Conservation (phyloP, 805 yeast genomes). For the Hanseniaspora lachancei region DNA sequence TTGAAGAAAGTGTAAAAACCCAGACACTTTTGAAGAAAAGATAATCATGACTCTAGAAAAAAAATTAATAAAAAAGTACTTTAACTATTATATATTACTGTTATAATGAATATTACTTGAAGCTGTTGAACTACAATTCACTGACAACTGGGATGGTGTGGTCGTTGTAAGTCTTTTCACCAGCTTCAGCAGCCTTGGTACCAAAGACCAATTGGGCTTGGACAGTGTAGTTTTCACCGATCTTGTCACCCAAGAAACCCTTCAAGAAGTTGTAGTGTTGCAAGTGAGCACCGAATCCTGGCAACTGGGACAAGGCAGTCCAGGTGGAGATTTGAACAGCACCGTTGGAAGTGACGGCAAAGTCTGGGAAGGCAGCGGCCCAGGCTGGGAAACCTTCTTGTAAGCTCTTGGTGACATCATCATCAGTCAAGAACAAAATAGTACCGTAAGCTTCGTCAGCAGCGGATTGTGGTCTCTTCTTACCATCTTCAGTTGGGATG, state of each 20-base stretch:
- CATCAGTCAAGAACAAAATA: slow-evolving; percentile 36
- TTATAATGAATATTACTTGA: neutral
- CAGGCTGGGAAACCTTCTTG: slow-evolving; percentile 34
- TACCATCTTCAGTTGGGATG: slow-evolving; percentile 28
- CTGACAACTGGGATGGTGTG: slow-evolving; percentile 30
- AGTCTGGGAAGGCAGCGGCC: slow-evolving; percentile 35
- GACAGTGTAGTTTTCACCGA: slow-evolving; percentile 34
- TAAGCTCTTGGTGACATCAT: slow-evolving; percentile 28
- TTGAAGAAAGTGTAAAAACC: slow-evolving; percentile 14
- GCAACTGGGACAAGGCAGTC: slow-evolving; percentile 32
- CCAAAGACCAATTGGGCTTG: slow-evolving; percentile 42
- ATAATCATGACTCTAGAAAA: neutral
- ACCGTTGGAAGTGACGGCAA: slow-evolving; percentile 37
- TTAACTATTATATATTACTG: neutral
- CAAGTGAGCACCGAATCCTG: slow-evolving; percentile 38
- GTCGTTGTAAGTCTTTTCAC: slow-evolving; percentile 32
- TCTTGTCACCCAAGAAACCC: slow-evolving; percentile 29
- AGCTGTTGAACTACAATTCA: neutral
- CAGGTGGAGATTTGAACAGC: slow-evolving; percentile 40
- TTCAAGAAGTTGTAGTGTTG: slow-evolving; percentile 40
- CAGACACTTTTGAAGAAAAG: neutral
- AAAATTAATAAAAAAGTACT: neutral
- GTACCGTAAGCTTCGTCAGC: slow-evolving; percentile 39
- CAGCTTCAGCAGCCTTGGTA: slow-evolving; percentile 28
- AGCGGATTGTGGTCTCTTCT: slow-evolving; percentile 32